Evolutionary conservation across 371 early-diverging fungal species (phyloP), one percentile per base, ranked within the genome.

Genomic region (Synchytrium microbalum): DNA sequence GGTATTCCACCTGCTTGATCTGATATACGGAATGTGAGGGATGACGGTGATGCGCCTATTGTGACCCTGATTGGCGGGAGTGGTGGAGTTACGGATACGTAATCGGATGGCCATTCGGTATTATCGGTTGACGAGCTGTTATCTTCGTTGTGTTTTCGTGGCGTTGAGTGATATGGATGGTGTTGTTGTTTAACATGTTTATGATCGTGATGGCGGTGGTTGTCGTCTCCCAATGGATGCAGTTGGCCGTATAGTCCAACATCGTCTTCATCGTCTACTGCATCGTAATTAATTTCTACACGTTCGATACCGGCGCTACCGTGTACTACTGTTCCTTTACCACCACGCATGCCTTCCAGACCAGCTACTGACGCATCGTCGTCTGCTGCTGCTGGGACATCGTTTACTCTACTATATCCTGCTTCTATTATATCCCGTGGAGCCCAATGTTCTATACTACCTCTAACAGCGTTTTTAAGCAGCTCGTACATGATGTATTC

Each of bases 1-100:
- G 90, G 73, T 56, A 96, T 88, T 27, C 98, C 98, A 53, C 96
- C 95, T 28, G 96, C 98, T 64, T 88, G 88, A 67, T 97, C 98
- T 31, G 95, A 77, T 46, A 97, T 87, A 61, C 95, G 82, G 53
- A 97, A 86, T 0, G 88, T 86, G 5, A 95, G 84, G 56, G 88
- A 91, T 57, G 85, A 86, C 3, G 81, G 69, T 26, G 91, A 88
- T 58, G 83, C 80, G 31, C 89, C 84, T 23, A 97, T 81, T 2
- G 93, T 91, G 59, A 97, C 86, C 67, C 88, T 87, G 23, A 96
- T 85, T 3, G 88, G 85, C 3, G 91, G 90, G 69, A 80, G 77
- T 70, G 74, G 78, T 23, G 65, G 62, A 31, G 26, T 32, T 30
- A 57, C 24, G 26, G 46, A 38, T 19, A 19, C 46, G 46, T 38